Conservation (phyloP, 768 basidiomycete species). For the Suillus subaureus region DNA sequence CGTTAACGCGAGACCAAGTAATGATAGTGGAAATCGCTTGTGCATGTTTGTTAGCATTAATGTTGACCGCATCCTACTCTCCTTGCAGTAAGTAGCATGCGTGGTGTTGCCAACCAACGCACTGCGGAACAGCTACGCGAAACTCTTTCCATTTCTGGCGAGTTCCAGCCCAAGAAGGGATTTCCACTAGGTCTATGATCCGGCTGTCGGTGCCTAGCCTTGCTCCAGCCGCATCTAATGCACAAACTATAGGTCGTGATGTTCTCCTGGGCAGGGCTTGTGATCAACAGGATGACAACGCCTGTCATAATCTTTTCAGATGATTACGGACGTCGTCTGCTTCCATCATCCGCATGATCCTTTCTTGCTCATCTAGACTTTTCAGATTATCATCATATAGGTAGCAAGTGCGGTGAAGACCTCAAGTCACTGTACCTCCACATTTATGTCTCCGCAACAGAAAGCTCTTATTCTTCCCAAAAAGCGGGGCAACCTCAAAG, state of each 20-base stretch:
- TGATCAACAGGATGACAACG: neutral
- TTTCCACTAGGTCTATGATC: neutral
- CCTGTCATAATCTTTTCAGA: neutral
- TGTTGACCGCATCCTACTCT: neutral
- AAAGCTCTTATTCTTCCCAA: slow-evolving; percentile 29
- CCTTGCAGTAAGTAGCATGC: neutral
- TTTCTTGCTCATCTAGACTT: neutral
- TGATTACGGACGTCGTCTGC: neutral
- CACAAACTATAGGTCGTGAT: neutral
- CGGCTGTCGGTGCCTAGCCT: neutral
- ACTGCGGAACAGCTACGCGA: neutral
- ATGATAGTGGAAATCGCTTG: neutral
- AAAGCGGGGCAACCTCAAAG: slow-evolving; percentile 29
- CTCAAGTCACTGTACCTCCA: neutral
- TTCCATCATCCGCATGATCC: neutral
- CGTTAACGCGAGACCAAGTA: neutral
- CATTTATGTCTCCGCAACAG: slow-evolving; percentile 31
- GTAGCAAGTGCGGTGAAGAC: neutral
- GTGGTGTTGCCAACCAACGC: neutral
- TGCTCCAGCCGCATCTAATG: neutral
- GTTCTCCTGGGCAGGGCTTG: neutral
- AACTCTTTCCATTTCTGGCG: slow-evolving; percentile 4
- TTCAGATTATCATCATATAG: neutral
- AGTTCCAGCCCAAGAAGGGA: neutral
- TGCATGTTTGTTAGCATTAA: neutral